Evolutionary conservation across 2,329 filamentous ascomycete species (phyloP).

Genomic region (Fusarium setosum): DNA sequence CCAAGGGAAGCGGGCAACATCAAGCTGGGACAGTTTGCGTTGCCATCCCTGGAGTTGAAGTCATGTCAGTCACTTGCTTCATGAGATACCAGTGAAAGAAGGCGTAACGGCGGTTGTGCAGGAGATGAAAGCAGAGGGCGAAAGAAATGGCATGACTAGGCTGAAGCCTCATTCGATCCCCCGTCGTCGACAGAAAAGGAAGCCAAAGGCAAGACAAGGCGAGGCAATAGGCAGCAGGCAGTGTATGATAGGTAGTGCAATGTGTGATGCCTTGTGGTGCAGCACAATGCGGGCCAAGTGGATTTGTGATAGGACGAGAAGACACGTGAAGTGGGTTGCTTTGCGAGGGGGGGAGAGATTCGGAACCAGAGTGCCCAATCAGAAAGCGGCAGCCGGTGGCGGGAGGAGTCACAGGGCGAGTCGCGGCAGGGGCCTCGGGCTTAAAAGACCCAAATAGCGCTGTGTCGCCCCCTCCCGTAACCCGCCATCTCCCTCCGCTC

Average conservation of each 20-base stretch:
- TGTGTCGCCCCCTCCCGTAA: constrained; percentile 57
- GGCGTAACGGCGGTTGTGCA: no score
- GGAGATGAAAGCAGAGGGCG: background rate
- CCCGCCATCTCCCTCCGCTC: constrained; percentile 41
- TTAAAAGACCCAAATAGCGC: constrained; percentile 70
- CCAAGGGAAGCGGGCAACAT: constrained; percentile 93
- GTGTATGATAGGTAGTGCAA: constrained; percentile 1
- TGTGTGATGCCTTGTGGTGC: constrained; percentile 14
- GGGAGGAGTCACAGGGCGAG: constrained; percentile 36
- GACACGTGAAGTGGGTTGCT: constrained; percentile 24
- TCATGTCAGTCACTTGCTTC: constrained; percentile 33
- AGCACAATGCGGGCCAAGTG: constrained; percentile 11
- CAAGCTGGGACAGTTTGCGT: constrained; percentile 84
- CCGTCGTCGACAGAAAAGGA: background rate
- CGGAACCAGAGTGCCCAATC: constrained; percentile 33
- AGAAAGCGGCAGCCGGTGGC: constrained; percentile 20
- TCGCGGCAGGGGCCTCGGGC: constrained; percentile 46
- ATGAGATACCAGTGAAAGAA: background rate
- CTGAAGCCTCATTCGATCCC: no score
- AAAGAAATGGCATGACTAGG: background rate
- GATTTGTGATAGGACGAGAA: constrained; percentile 20
- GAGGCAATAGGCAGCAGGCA: background rate
- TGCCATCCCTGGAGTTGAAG: constrained; percentile 82
- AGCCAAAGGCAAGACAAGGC: background rate
- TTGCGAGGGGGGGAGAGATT: constrained; percentile 19